Conservation (phyloP, 2,329 filamentous ascomycete genomes). For the Cordyceps tenuipes region DNA sequence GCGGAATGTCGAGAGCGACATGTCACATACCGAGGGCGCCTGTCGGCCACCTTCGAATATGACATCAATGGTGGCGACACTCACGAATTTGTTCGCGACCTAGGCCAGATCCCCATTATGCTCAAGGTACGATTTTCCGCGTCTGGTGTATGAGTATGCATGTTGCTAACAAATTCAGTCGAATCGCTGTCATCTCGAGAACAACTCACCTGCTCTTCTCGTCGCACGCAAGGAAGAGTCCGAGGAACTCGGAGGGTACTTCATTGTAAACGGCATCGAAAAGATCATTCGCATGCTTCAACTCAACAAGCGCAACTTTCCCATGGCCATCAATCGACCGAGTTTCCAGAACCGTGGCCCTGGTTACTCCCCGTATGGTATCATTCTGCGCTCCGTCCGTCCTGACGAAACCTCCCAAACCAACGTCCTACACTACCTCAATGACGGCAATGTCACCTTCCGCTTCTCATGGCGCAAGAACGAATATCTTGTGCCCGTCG, state of each 20-base stretch:
- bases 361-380: slow-evolving; percentile 81
- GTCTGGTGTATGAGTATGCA: neutral
- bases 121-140: slow-evolving; percentile 55
- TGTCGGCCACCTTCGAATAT: slow-evolving; percentile 77
- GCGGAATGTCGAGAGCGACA: slow-evolving; percentile 93
- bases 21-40: slow-evolving; percentile 78
- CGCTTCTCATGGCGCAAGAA: slow-evolving; percentile 97
- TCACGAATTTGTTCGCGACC: slow-evolving; percentile 71
- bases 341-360: slow-evolving; percentile 84
- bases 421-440: slow-evolving; percentile 92
- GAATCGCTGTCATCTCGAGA: slow-evolving; percentile 83
- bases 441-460: slow-evolving; percentile 92
- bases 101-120: slow-evolving; percentile 91
- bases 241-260: slow-evolving; percentile 93
- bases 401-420: slow-evolving; percentile 98
- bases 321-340: slow-evolving; percentile 84
- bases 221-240: slow-evolving; percentile 88
- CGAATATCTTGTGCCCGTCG: slow-evolving; percentile 88
- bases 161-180: slow-evolving; percentile 44
- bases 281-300: slow-evolving; percentile 92
- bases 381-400: slow-evolving; percentile 83
- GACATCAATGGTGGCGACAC: slow-evolving; percentile 80
- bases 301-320: slow-evolving; percentile 85
- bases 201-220: slow-evolving; percentile 71
- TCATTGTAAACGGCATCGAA: slow-evolving; percentile 95